phyloP scores from a whole-genome alignment of 139 green algal genomes.

The Protoeuglena noctilucae region DNA sequence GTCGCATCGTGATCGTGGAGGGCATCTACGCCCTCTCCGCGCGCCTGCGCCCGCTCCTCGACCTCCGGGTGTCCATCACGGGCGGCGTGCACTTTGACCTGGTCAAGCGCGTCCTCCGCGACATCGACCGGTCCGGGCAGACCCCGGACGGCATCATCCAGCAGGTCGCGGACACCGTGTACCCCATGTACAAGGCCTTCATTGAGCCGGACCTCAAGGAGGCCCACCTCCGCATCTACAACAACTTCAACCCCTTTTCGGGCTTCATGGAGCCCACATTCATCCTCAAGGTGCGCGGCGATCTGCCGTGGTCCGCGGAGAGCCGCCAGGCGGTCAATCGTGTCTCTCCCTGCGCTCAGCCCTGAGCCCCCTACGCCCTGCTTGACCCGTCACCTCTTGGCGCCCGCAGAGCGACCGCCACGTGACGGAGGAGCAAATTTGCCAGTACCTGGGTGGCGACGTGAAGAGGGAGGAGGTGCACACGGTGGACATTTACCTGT shows the following conservation, averaged over 20 bases:
- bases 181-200: conserved; percentile 95
- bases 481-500: conserved; percentile 86
- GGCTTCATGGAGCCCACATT: conserved; percentile 88
- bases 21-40: conserved; percentile 86
- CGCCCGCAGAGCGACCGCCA: conserved; percentile 16
- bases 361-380: too few relatives aligned
- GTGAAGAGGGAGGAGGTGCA: conserved; percentile 12
- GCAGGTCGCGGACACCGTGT: conserved; percentile 83
- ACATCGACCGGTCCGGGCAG: conserved; percentile 81
- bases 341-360: too few relatives aligned
- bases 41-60: conserved; percentile 51
- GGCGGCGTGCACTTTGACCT: conserved; percentile 96
- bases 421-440: conserved; percentile 30
- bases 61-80: conserved; percentile 73
- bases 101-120: conserved; percentile 88
- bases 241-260: conserved; percentile 94
- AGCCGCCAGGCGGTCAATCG: too few relatives aligned
- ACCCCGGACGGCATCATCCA: conserved; percentile 85
- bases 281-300: conserved; percentile 96
- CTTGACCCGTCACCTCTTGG: too few relatives aligned
- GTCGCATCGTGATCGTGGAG: conserved; percentile 79
- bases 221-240: conserved; percentile 81
- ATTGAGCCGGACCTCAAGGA: conserved; percentile 89
- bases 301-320: too few relatives aligned
- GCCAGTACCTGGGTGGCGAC: not conserved